Evolutionary conservation across 225 moss, liverwort and hornwort species (phyloP), one percentile per base, ranked within the genome.

Genomic region (Antitrichia curtipendula): DNA sequence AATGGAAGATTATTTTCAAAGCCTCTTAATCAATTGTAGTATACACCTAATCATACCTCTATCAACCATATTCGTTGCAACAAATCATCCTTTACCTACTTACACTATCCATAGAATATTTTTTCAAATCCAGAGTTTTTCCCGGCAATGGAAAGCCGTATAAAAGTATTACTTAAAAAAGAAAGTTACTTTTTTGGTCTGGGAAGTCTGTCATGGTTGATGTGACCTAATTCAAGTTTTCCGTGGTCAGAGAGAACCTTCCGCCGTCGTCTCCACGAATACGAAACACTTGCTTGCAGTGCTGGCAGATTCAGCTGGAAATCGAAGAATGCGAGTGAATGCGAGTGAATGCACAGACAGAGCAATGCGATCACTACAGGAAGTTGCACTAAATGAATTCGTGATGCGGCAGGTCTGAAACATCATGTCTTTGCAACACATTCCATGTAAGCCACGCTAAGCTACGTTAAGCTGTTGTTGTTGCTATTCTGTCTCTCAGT

Each of bases 41-140:
- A 6, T 45, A 45, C 45, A 47, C 7, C 2, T 31, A 7, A 31
- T 2, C 4, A 18, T 47, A 0, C 1, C 1, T 9, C 3, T n/a
- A 45, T 17, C 45, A 45, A 29, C 0, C 0, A 0, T 47, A 50
- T 49, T 32, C 50, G 5, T 0, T 19, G 1, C 20, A 74, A 74
- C 13, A 20, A 50, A 20, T 32, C 12, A 74, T 50, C 13, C 0
- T 74, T 16, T 74, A 0, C 1, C 4, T 2, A 47, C 6, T 31
- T 74, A 8, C 2, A 21, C 2, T 47, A 29, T 0, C 4, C 12
- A 29, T 31, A 47, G 6, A 47, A 73, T 73, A 15, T 31, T 29
- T 72, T 17, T 17, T 45, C 28, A 43, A 43, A 71, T 71, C 6
- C 9, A 43, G 6, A 72, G 29, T 7, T 31, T 73, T 47, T 47